A percentile compares a stretch with the other conserved stretches of the same genome.
Evolutionary conservation across 306 rosid genomes (phyloP).

Genomic region (Malus orientalis): DNA sequence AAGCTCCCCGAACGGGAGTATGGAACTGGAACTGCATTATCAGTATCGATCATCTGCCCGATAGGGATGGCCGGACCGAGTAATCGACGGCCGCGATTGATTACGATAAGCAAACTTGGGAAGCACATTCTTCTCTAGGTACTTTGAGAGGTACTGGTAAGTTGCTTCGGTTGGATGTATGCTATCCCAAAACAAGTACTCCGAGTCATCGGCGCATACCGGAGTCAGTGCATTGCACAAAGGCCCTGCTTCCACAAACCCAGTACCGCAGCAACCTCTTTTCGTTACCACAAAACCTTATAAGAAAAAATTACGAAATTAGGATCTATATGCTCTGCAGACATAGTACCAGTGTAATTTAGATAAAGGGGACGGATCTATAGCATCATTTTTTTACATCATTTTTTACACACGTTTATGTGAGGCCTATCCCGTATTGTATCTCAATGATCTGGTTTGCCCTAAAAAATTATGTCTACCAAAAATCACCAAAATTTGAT

Average conservation of each 20-base stretch:
- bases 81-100: neutral
- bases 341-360: neutral
- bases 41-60: neutral
- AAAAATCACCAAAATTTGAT: too few species aligned
- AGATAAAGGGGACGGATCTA: too few species aligned
- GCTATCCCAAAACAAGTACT: conserved; percentile 58
- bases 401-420: too few species aligned
- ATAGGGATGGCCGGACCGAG: neutral
- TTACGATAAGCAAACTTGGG: conserved; percentile 14
- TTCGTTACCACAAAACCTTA: conserved; percentile 38
- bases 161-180: conserved; percentile 45
- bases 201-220: conserved; percentile 22
- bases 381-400: too few species aligned
- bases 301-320: neutral
- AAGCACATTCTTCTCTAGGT: conserved; percentile 18
- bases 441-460: too few species aligned
- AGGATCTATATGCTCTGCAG: too few species aligned
- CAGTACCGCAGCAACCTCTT: conserved; percentile 54
- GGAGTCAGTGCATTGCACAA: conserved; percentile 30
- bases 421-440: too few species aligned
- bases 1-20: neutral
- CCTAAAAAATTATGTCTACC: too few species aligned
- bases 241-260: conserved; percentile 36
- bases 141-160: conserved; percentile 16
- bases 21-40: neutral